phyloP scores from a whole-genome alignment of 805 yeast genomes.

The Schwanniomyces sp. region DNA sequence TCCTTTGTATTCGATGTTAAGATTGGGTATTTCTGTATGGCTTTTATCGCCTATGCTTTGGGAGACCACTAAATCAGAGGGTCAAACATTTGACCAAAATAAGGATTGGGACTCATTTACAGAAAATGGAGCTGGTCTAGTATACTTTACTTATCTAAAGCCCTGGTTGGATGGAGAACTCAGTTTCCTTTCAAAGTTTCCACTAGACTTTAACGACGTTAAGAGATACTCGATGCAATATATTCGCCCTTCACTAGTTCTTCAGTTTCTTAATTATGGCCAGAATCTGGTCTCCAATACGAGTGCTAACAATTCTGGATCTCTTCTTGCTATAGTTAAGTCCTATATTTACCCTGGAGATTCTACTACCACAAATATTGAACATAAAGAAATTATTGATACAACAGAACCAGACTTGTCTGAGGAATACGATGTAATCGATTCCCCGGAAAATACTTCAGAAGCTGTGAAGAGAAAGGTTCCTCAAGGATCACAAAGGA shows the following conservation, averaged over 20 bases:
- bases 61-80: not conserved
- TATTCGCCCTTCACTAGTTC: not conserved
- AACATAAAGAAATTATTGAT: not conserved
- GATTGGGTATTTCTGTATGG: constrained; percentile 57
- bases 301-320: not conserved
- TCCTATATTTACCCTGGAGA: not conserved
- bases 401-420: constrained; percentile 3
- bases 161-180: constrained; percentile 28
- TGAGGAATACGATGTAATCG: constrained; percentile 50
- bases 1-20: constrained; percentile 56
- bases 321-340: not conserved
- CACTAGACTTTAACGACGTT: constrained; percentile 1
- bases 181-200: constrained; percentile 2
- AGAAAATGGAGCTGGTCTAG: constrained; percentile 31
- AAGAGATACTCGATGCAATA: not conserved
- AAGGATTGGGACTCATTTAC: constrained; percentile 28
- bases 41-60: constrained; percentile 47
- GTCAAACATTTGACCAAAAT: constrained; percentile 9
- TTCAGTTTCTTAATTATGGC: not conserved
- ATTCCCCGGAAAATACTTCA: constrained; percentile 6
- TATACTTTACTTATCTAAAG: constrained; percentile 24
- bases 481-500: not conserved
- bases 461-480: not conserved
- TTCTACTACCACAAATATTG: not conserved
- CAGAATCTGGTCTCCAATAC: not conserved